These are phyloP conservation scores for Alternaria solani DNA, from an alignment of 2,329 filamentous ascomycete genomes.

Conservation along the genomic window DNA sequence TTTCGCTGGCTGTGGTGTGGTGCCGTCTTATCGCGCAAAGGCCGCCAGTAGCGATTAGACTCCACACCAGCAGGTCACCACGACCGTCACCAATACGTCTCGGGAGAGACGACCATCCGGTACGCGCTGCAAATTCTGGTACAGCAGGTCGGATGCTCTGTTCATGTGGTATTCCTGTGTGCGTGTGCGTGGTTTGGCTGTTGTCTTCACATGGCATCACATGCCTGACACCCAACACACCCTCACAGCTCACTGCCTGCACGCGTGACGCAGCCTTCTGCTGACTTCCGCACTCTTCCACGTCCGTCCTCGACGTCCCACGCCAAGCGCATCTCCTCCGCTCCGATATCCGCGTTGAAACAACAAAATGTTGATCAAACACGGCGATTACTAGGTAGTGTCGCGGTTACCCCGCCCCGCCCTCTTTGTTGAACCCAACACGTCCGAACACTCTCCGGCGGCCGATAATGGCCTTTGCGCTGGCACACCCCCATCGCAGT, in stretches of 20 bases:
- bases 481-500: background rate
- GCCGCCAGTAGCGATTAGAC: background rate
- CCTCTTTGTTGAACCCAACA: slow-evolving; percentile 2
- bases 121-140: background rate
- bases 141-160: background rate
- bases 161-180: background rate
- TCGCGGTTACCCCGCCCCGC: slow-evolving; percentile 7
- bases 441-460: slow-evolving; percentile 6
- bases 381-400: background rate
- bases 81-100: background rate
- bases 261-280: background rate
- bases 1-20: background rate
- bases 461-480: background rate
- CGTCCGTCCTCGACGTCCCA: background rate
- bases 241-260: background rate
- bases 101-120: background rate
- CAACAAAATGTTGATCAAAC: background rate
- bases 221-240: background rate
- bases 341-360: slow-evolving; percentile 5
- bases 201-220: background rate
- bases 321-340: background rate
- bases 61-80: background rate
- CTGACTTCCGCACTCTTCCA: background rate
- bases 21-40: slow-evolving; percentile 2
- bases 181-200: background rate